Evolutionary conservation across 1,284 basidiomycete species (phyloP), one percentile per base, ranked within the genome.

Genomic region (Blastosporella zonata): DNA sequence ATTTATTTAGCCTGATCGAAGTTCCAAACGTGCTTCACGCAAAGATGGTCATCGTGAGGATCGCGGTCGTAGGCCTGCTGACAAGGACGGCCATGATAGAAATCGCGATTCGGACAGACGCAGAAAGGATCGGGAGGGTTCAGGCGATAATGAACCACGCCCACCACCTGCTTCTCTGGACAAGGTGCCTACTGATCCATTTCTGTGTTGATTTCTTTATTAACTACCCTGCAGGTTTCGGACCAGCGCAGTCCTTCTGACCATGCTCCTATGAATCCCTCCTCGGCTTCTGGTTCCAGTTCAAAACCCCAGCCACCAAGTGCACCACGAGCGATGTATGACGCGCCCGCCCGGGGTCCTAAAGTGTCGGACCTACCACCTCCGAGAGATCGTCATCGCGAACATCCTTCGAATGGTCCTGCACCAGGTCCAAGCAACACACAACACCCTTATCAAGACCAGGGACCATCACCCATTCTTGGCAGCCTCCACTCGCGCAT

Each of bases 21-120:
- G 74, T 36, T 77, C 81, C 10, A 90, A 90, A 62, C 82, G 87
- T 25, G 77, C 78, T 47, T 84, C 86, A 51, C 81, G 87, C 41
- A 87, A 86, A 61, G 87, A 89, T 6, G 68, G 77, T 22, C 83
- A 88, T 59, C 78, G 86, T 48, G 87, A 89, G 50, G 87, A 89
- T 27, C 74, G 86, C 31, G 68, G 67, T 54, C 78, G 84, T 25
- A 77, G 86, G 36, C 69, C 69, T n/a, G 70, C 74, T n/a, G 86
- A 88, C 37, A 87, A 87, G 62, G 85, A 87, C 27, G 65, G 73
- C 13, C 77, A 82, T 50, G 85, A 87, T 18, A 73, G 84, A 49
- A 68, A 63, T 18, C 76, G 83, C 37, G 86, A 88, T 13, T 77
- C 81, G 1, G 86, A 90, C 45, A 71, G 85, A 54, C 77, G 86